Base-by-base conservation (phyloP, 2,329 filamentous ascomycete species). In the Trichoderma cornu-damae region DNA sequence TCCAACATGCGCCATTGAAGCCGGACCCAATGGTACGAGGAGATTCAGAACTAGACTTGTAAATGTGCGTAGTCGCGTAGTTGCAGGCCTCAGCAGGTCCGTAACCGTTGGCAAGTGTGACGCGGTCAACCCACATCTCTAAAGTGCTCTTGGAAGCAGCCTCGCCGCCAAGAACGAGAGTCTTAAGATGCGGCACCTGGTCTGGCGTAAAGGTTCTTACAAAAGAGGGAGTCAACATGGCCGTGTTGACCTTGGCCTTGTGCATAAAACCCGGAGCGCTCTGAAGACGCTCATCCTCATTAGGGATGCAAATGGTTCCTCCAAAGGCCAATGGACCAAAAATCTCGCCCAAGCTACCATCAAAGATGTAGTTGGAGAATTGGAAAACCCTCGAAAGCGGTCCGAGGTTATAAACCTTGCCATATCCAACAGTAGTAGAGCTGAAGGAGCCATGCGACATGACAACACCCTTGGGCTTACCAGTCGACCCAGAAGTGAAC, bases 1-100 rank as follows among this genome's bases (percentile, higher is more conserved):
- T 47, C 64, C 65, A 68, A 16, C 52, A 37, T 18, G 47, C 56
- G 18, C 58, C 61, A 3, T 59, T 57, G 24, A 58, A 37, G 6
- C 42, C 5, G 1, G 28, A 44, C 20, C 60, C 61, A 38, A 61
- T 59, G 5, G 34, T 58, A 3, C 30, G 37, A 35, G 59, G 38
- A n/a, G 37, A 42, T 6, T 50, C 34, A 2, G 3, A 6, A 11
- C 37, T 43, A 12, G 50, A 37, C 4, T 20, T 42, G 18, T 55
- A 50, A 12, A 26, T 32, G n/a, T 58, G 48, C 32, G 24, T 32
- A 7, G 56, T 37, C 12, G 51, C 55, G 30, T 48, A 56, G 16
- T 75, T 69, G 34, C 70, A 69, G 42, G 67, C 67, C 64, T 77
- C 75, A 6, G 73, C 72, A 14, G 75, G 74, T 0, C 75, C 75